Evolutionary conservation across 1,284 basidiomycete species (phyloP), one percentile per base, ranked within the genome.

Genomic region (Moniliella sp.): DNA sequence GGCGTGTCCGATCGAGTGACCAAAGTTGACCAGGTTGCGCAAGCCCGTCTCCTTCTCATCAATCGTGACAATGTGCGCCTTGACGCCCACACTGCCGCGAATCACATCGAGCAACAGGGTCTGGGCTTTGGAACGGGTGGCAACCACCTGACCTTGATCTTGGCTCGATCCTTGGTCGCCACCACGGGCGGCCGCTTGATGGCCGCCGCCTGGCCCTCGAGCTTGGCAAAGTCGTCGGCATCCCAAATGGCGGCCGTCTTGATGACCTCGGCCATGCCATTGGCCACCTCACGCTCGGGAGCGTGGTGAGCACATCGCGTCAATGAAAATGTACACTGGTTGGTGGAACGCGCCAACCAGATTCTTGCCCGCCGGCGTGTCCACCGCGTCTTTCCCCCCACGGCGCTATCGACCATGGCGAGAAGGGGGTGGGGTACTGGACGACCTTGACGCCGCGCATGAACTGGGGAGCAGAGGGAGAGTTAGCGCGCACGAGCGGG

Each of bases 331-430:
- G 66, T 78, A 94, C 51, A 77, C 73, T 1, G 88, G 88, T 64
- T 97, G 91, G 79, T 84, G 86, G 68, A 99, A 99, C 3, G 88
- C 78, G 42, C 88, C 91, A 46, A 97, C 81, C 46, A 97, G 71
- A 63, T 99, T 99, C 67, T 99, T 99, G 40, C 88, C 91, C 44
- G 77, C 75, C 3, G 76, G 82, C 0, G 86, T 93, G 61, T 97
- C 91, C 45, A 97, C 88, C 18, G 88, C 91, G 91, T 97, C 53
- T 97, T 97, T 29, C 88, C 91, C 11, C 91, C 88, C 29, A 97
- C 78, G 37, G 81, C 76, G 1, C 83, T 91, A 64, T 99, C 88
- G 26, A 99, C 91, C 91, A 97, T 97, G 11, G 86, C 84, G 29
- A 99, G 69, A 2, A 99, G 68, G n/a, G 84, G 0, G 91, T 94